Evolutionary conservation across 345 rosid species (phyloP).

Genomic region (Pugionium dolabratum): DNA sequence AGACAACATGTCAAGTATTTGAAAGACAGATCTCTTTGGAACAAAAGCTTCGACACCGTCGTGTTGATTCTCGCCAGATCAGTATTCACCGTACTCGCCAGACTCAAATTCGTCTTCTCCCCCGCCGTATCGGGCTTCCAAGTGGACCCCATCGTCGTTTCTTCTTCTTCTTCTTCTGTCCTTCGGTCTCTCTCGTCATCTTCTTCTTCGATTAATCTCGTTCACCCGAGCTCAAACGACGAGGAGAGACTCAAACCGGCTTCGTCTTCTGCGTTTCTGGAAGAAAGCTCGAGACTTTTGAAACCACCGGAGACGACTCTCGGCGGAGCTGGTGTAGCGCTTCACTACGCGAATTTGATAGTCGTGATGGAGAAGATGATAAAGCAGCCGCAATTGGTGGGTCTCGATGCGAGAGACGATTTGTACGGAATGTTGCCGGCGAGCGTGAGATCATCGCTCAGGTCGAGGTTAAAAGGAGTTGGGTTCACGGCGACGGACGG

Average conservation of each 20-base stretch:
- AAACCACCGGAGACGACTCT: constrained; percentile 72
- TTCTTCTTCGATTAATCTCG: constrained; percentile 65
- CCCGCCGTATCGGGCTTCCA: neutral
- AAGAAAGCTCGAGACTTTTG: constrained; percentile 60
- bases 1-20: constrained; percentile 77
- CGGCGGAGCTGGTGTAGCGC: constrained; percentile 74
- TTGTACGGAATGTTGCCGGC: constrained; percentile 82
- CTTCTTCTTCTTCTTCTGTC: constrained; percentile 33
- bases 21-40: constrained; percentile 85
- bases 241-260: constrained; percentile 27
- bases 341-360: constrained; percentile 82
- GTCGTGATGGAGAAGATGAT: constrained; percentile 95
- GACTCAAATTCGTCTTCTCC: constrained; percentile 75
- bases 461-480: constrained; percentile 71
- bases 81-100: constrained; percentile 67
- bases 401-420: constrained; percentile 88
- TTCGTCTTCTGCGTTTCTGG: constrained; percentile 46
- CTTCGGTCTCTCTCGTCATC: constrained; percentile 82
- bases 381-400: constrained; percentile 85
- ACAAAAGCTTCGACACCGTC: constrained; percentile 68
- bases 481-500: constrained; percentile 77
- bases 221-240: constrained; percentile 57
- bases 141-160: constrained; percentile 38
- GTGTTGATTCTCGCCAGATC: constrained; percentile 61
- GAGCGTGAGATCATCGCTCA: constrained; percentile 61